Conservation (phyloP, 495 filamentous ascomycete genomes). For the Tuber magnatum region DNA sequence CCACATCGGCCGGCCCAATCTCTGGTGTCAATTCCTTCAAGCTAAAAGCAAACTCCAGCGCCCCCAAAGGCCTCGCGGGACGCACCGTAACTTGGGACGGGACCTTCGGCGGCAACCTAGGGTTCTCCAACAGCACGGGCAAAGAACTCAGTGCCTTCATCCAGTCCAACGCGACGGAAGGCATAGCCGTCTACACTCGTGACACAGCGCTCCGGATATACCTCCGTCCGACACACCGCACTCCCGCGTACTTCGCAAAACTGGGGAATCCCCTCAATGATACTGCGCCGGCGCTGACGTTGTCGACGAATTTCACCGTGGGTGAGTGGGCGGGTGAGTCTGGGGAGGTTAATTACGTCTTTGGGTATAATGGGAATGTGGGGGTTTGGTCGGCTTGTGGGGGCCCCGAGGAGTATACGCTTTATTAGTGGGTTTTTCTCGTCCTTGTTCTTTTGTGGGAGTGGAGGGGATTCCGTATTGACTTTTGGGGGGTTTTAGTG, state of each 20-base stretch:
- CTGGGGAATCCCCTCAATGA: constrained; percentile 21
- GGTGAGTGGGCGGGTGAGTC: not conserved
- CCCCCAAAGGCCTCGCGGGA: constrained; percentile 5
- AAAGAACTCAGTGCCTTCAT: constrained; percentile 16
- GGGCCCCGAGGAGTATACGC: not conserved
- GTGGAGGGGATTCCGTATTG: not conserved
- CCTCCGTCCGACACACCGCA: constrained; percentile 20
- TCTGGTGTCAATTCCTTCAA: constrained; percentile 2
- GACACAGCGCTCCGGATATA: constrained; percentile 12
- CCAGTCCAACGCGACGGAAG: constrained; percentile 21
- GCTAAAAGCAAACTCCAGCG: constrained; percentile 11
- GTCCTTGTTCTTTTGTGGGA: not conserved
- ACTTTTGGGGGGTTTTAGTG: not conserved
- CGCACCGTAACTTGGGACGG: constrained; percentile 10
- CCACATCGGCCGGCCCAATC: not conserved
- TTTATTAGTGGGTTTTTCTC: not conserved
- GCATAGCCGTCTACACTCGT: constrained; percentile 23
- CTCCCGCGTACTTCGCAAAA: constrained; percentile 20
- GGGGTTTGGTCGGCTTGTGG: not conserved
- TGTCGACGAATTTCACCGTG: constrained; percentile 18
- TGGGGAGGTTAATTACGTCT: not conserved
- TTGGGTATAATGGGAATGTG: not conserved
- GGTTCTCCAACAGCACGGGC: constrained; percentile 11
- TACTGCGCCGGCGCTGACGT: not conserved
- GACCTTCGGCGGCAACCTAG: constrained; percentile 7